These are phyloP conservation scores for Pythium dissotocum DNA, from an alignment of 352 stramenopile species.

Conservation along the genomic window DNA sequence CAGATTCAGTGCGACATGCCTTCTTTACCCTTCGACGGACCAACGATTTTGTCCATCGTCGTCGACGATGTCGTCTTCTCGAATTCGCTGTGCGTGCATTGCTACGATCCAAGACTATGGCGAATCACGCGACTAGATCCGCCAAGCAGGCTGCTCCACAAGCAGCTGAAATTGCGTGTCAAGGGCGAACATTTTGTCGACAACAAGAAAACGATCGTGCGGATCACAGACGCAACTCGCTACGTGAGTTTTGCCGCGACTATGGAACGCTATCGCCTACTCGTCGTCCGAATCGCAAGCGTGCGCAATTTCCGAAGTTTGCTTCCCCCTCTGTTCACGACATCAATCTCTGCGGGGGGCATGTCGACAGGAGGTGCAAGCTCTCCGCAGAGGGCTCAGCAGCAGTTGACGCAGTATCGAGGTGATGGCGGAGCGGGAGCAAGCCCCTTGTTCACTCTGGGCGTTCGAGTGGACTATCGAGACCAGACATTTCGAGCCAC, in stretches of 20 bases:
- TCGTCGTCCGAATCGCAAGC: slow-evolving; percentile 50
- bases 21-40: slow-evolving; percentile 49
- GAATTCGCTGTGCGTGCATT: slow-evolving; percentile 65
- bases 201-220: slow-evolving; percentile 58
- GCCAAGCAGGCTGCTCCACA: slow-evolving; percentile 43
- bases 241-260: slow-evolving; percentile 38
- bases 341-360: not conserved
- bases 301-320: slow-evolving; percentile 49
- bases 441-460: slow-evolving; percentile 39
- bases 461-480: slow-evolving; percentile 46
- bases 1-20: slow-evolving; percentile 60
- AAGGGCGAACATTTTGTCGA: slow-evolving; percentile 69
- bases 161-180: slow-evolving; percentile 38
- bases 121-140: slow-evolving; percentile 42
- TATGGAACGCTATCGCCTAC: slow-evolving; percentile 50
- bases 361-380: not conserved
- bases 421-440: slow-evolving; percentile 27
- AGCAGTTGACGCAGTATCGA: slow-evolving; percentile 31
- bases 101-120: slow-evolving; percentile 67
- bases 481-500: slow-evolving; percentile 44
- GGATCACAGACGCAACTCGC: slow-evolving; percentile 46
- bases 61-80: slow-evolving; percentile 60
- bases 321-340: slow-evolving; percentile 31
- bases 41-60: slow-evolving; percentile 44
- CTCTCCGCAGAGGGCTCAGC: slow-evolving; percentile 19